These are phyloP conservation scores for Neurospora cerealis DNA, from an alignment of 495 filamentous ascomycete species.

Conservation along the genomic window DNA sequence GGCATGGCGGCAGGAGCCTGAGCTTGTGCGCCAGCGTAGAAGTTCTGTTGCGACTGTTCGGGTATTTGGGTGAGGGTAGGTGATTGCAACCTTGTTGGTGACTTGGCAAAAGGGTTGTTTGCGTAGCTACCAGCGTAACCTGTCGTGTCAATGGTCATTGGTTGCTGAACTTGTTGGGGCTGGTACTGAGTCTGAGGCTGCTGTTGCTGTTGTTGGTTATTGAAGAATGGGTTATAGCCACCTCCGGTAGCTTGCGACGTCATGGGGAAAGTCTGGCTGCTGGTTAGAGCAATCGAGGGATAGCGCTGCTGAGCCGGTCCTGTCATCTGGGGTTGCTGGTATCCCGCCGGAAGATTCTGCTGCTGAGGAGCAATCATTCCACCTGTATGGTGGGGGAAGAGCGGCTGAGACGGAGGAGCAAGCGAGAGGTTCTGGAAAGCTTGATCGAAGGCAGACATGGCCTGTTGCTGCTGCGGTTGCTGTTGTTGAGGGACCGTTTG, in stretches of 20 bases:
- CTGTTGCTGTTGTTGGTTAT: conserved; percentile 24
- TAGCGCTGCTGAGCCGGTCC: conserved; percentile 50
- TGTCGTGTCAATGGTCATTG: conserved; percentile 32
- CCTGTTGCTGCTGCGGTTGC: conserved; percentile 18
- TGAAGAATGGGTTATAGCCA: conserved; percentile 59
- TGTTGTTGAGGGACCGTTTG: conserved; percentile 4
- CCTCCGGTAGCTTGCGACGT: conserved; percentile 22
- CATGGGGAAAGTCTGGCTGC: conserved; percentile 38
- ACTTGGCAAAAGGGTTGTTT: conserved; percentile 37
- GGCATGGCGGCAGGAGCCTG: conserved; percentile 12
- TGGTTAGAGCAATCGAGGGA: conserved; percentile 30
- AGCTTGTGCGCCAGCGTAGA: conserved; percentile 19
- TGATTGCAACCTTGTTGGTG: conserved; percentile 35
- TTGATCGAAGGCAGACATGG: conserved; percentile 41
- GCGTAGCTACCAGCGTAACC: conserved; percentile 17
- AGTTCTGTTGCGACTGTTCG: conserved; percentile 41
- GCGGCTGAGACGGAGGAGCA: conserved; percentile 45
- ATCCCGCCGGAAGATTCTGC: conserved; percentile 29
- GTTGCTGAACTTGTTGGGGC: conserved; percentile 7
- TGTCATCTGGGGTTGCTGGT: conserved; percentile 46
- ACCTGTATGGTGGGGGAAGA: conserved; percentile 80
- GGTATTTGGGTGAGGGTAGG: conserved; percentile 38
- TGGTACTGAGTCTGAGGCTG: conserved; percentile 1
- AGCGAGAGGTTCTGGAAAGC: conserved; percentile 68
- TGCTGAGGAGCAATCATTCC: conserved; percentile 53